A percentile compares a stretch with the other conserved stretches of the same genome.
Evolutionary conservation across 23 red algal species (phyloP).

Genomic region (Pyropia haitanensis): DNA sequence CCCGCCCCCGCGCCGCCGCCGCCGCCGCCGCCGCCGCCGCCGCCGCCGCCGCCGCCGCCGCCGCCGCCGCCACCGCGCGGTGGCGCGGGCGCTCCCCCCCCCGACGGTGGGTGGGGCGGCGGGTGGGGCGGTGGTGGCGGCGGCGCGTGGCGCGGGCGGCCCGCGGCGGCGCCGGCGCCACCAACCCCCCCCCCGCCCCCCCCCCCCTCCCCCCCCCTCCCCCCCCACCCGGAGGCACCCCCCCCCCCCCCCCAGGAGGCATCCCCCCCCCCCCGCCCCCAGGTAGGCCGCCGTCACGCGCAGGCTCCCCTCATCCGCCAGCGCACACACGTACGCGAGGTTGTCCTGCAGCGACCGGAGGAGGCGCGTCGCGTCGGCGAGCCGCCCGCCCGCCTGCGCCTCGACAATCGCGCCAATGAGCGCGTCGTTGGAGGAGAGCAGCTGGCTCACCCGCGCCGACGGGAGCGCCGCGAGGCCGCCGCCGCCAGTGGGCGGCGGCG

Average conservation of each 20-base stretch:
- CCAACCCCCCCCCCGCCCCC: not conserved
- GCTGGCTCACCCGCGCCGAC: no score
- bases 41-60: not conserved
- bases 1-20: not conserved
- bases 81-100: no score
- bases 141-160: not conserved
- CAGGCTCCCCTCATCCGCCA: slow-evolving; percentile 43
- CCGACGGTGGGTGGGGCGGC: no score
- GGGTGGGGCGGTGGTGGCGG: not conserved
- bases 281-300: not conserved
- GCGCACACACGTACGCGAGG: slow-evolving; percentile 44
- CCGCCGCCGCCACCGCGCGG: not conserved
- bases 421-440: slow-evolving; percentile 35
- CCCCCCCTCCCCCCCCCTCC: no score
- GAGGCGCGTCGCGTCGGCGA: slow-evolving; percentile 13
- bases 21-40: not conserved
- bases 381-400: slow-evolving; percentile 20
- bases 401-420: slow-evolving; percentile 44
- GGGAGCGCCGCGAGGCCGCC: no score
- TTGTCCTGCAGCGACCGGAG: slow-evolving; percentile 39
- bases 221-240: not conserved
- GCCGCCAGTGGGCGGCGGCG: no score
- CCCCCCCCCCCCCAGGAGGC: not conserved
- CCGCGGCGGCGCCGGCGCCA: not conserved
- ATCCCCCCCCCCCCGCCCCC: no score